Conservation (phyloP, 108 stramenopile genomes). For the Cyclotella baltica region DNA sequence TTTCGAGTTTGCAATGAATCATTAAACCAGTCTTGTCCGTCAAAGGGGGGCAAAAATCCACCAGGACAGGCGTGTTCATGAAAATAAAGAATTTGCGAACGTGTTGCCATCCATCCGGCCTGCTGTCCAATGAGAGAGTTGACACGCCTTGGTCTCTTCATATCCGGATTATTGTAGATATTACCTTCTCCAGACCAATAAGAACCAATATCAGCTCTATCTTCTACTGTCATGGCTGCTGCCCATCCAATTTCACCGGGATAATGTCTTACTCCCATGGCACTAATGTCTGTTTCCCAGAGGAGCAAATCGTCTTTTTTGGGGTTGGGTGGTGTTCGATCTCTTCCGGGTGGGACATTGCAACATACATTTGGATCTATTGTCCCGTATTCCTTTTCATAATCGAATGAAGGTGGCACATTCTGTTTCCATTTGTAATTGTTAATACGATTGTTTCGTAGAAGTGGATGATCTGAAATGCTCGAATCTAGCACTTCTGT, state of each 20-base stretch:
- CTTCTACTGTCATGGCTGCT: conserved; percentile 53
- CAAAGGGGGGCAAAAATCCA: conserved; percentile 77
- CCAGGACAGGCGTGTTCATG: conserved; percentile 64
- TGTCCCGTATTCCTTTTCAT: conserved; percentile 29
- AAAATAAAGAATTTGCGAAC: conserved; percentile 71
- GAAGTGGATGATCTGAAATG: conserved; percentile 12
- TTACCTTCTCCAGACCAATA: conserved; percentile 72
- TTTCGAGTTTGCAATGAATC: conserved; percentile 78
- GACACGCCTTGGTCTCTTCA: conserved; percentile 52
- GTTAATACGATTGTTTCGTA: conserved; percentile 50
- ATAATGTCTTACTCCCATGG: conserved; percentile 63
- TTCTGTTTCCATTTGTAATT: conserved; percentile 40
- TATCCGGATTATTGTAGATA: conserved; percentile 39
- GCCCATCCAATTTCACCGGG: conserved; percentile 56
- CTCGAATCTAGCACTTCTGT: conserved; percentile 64
- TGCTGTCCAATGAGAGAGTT: conserved; percentile 63
- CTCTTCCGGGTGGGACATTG: conserved; percentile 49
- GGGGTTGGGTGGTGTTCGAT: conserved; percentile 55
- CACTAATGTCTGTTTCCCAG: conserved; percentile 81
- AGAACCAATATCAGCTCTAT: conserved; percentile 57
- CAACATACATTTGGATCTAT: conserved; percentile 72
- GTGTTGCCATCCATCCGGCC: conserved; percentile 87
- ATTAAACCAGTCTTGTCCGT: conserved; percentile 48
- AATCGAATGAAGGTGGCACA: conserved; percentile 18
- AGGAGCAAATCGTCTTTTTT: conserved; percentile 60